Evolutionary conservation across 768 basidiomycete genomes (phyloP).

Genomic region (Leccinum broughii): DNA sequence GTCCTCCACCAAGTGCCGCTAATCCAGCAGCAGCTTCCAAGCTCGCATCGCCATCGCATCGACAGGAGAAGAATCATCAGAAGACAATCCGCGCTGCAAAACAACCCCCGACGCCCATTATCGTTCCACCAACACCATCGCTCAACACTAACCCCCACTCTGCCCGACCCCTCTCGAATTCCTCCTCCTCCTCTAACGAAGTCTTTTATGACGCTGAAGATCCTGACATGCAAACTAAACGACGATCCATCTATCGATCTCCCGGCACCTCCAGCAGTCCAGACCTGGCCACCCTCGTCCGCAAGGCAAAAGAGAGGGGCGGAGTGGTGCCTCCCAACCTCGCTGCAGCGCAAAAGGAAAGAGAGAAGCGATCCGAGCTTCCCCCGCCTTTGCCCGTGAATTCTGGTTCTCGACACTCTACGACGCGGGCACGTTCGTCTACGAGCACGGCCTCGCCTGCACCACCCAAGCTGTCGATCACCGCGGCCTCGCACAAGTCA

Average conservation of each 20-base stretch:
- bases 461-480: constrained; percentile 39
- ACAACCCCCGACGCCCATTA: constrained; percentile 59
- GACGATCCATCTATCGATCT: constrained; percentile 84
- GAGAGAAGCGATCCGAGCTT: constrained; percentile 39
- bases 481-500: constrained; percentile 26
- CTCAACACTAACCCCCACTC: constrained; percentile 40
- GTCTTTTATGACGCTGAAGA: constrained; percentile 68
- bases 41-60: constrained; percentile 43
- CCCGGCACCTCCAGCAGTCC: constrained; percentile 90
- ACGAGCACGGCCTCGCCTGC: constrained; percentile 36
- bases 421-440: constrained; percentile 44
- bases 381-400: constrained; percentile 46
- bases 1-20: constrained; percentile 6
- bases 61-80: constrained; percentile 33
- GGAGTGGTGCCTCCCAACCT: constrained; percentile 39
- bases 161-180: constrained; percentile 28
- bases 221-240: constrained; percentile 66
- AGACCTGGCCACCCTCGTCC: constrained; percentile 83
- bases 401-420: constrained; percentile 28
- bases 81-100: constrained; percentile 35
- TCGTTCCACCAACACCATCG: constrained; percentile 71
- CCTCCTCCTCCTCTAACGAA: constrained; percentile 58
- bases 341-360: constrained; percentile 28
- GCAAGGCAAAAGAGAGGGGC: constrained; percentile 77
- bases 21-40: constrained; percentile 26